Evolutionary conservation across 1,284 basidiomycete genomes (phyloP).

Genomic region (Caloboletus inedulis): DNA sequence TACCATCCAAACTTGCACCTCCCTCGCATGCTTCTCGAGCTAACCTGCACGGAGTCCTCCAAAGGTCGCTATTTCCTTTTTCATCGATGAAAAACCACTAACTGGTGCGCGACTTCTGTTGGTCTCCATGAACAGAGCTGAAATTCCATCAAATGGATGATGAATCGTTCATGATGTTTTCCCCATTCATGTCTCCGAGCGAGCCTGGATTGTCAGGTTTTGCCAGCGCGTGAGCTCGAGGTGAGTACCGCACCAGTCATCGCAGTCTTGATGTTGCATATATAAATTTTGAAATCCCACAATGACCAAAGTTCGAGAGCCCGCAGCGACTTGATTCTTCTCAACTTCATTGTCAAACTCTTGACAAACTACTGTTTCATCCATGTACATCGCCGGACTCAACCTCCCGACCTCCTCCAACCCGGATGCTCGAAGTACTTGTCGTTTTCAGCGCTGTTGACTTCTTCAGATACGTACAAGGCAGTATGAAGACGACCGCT

Average conservation of each 20-base stretch:
- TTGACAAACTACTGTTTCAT: not conserved
- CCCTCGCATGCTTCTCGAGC: slow-evolving; percentile 1
- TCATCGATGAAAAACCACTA: not conserved
- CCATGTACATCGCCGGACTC: slow-evolving; percentile 14
- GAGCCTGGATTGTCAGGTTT: not conserved
- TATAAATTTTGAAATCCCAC: not conserved
- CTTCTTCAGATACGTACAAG: not conserved
- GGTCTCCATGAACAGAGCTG: not conserved
- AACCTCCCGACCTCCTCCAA: not conserved
- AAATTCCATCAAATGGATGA: not conserved
- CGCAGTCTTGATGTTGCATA: not conserved
- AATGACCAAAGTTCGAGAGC: not conserved
- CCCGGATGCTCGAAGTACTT: slow-evolving; percentile 23
- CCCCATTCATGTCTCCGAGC: not conserved
- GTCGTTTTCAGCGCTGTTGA: slow-evolving; percentile 9
- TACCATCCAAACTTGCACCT: not conserved
- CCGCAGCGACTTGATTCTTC: not conserved
- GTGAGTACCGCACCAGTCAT: not conserved
- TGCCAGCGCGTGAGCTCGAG: not conserved
- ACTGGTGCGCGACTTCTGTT: not conserved
- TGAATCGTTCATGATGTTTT: not conserved
- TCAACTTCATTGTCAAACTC: not conserved
- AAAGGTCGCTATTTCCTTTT: not conserved
- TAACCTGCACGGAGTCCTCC: not conserved
- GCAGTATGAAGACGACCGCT: not conserved